Evolutionary conservation across 1,284 basidiomycete species (phyloP).

Genomic region (Ganoderma sp.): DNA sequence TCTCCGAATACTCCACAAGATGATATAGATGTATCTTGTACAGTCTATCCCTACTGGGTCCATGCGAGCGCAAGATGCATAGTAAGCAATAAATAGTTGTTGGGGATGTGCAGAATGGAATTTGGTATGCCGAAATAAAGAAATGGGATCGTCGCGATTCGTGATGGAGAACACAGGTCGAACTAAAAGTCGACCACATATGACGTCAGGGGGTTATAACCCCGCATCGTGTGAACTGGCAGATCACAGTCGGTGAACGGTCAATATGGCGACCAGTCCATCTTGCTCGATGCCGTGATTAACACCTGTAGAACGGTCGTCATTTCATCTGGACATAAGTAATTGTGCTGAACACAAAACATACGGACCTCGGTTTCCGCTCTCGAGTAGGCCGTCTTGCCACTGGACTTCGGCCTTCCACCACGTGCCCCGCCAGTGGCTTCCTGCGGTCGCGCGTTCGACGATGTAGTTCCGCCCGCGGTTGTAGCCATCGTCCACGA

Average conservation of each 20-base stretch:
- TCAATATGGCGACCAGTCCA: slow-evolving; percentile 77
- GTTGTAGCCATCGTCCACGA: slow-evolving; percentile 78
- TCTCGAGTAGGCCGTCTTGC: slow-evolving; percentile 67
- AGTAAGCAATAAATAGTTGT: slow-evolving; percentile 25
- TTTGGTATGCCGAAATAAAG: slow-evolving; percentile 10
- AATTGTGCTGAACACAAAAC: not conserved
- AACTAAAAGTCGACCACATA: not conserved
- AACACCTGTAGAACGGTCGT: slow-evolving; percentile 54
- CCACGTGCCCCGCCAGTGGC: slow-evolving; percentile 63
- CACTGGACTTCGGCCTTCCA: slow-evolving; percentile 80
- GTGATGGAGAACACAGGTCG: slow-evolving; percentile 15
- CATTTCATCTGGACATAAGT: slow-evolving; percentile 10
- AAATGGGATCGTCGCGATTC: slow-evolving; percentile 21
- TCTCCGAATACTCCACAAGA: slow-evolving; percentile 5
- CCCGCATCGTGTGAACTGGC: not conserved
- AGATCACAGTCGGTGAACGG: slow-evolving; percentile 54
- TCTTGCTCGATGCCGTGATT: slow-evolving; percentile 83
- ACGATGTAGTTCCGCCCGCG: slow-evolving; percentile 78
- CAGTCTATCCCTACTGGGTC: slow-evolving; percentile 21
- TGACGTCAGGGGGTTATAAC: slow-evolving; percentile 8
- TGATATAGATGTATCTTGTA: slow-evolving; percentile 14
- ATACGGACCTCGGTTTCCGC: slow-evolving; percentile 65
- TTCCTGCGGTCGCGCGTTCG: slow-evolving; percentile 63
- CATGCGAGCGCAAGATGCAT: slow-evolving; percentile 22
- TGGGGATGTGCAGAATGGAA: not conserved